phyloP scores from a whole-genome alignment of 129 eudicot species.

The Solidago caesia region DNA sequence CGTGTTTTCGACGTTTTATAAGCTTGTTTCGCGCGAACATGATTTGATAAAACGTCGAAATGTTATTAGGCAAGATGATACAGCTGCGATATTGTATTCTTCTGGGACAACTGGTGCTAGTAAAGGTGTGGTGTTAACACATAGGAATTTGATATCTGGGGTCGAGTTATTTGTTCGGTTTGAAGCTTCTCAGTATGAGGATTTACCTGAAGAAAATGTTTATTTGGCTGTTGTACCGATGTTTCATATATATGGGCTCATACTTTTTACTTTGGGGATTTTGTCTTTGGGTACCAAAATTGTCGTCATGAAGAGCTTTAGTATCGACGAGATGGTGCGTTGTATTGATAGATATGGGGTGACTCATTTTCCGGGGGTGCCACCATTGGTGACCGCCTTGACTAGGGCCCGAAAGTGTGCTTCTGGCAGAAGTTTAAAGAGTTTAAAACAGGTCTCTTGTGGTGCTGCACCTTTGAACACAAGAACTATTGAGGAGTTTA shows the following conservation, averaged over 20 bases:
- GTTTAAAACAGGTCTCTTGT: constrained; percentile 78
- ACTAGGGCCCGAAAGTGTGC: constrained; percentile 38
- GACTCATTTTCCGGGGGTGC: constrained; percentile 77
- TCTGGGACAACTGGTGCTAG: constrained; percentile 85
- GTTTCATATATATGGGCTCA: constrained; percentile 89
- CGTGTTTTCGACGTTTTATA: constrained; percentile 27
- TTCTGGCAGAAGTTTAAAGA: constrained; percentile 33
- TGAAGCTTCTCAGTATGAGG: constrained; percentile 59
- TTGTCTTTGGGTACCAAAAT: constrained; percentile 60
- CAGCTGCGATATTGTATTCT: constrained; percentile 82
- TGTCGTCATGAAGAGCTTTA: constrained; percentile 65
- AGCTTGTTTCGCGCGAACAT: constrained; percentile 45
- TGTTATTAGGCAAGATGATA: constrained; percentile 60
- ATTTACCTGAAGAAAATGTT: constrained; percentile 42
- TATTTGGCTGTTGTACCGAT: constrained; percentile 74
- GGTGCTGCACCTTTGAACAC: constrained; percentile 78
- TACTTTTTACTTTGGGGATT: constrained; percentile 67
- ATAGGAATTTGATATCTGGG: constrained; percentile 69
- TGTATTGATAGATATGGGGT: constrained; percentile 56
- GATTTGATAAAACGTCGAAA: constrained; percentile 34
- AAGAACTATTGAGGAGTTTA: constrained; percentile 53
- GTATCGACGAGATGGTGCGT: constrained; percentile 47
- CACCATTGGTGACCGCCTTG: constrained; percentile 64
- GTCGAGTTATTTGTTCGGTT: constrained; percentile 73
- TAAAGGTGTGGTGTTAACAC: constrained; percentile 78